A percentile compares a stretch with the other conserved stretches of the same genome.
These are phyloP conservation scores for Pneumocystis sp. DNA, from an alignment of 1,139 yeast genomes.

Conservation along the genomic window DNA sequence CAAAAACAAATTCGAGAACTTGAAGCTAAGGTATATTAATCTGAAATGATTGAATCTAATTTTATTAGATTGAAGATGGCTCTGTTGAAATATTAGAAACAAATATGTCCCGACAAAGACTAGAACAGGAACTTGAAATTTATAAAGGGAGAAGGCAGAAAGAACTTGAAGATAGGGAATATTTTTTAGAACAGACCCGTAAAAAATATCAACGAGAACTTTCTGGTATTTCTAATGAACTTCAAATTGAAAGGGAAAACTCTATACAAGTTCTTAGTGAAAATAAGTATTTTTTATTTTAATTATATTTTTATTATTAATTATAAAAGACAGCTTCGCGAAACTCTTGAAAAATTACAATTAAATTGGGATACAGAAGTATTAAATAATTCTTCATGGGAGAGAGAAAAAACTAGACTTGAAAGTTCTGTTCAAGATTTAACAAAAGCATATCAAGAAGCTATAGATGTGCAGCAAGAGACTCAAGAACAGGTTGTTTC, in stretches of 20 bases:
- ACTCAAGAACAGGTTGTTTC: slow-evolving; percentile 26
- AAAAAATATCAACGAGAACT: slow-evolving; percentile 10
- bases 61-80: slow-evolving; percentile 35
- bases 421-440: slow-evolving; percentile 40
- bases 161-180: slow-evolving; percentile 9
- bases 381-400: slow-evolving; percentile 19
- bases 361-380: slow-evolving; percentile 6
- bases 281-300: slow-evolving; percentile 1
- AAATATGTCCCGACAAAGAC: slow-evolving; percentile 31
- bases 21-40: slow-evolving; percentile 30
- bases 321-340: slow-evolving; percentile 1
- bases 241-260: slow-evolving; percentile 8
- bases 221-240: slow-evolving; percentile 5
- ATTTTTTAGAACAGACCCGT: slow-evolving; percentile 9
- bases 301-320: background rate
- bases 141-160: slow-evolving; percentile 4
- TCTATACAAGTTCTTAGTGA: slow-evolving; percentile 7
- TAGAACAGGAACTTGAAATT: slow-evolving; percentile 36
- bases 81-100: slow-evolving; percentile 40
- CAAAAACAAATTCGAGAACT: slow-evolving; percentile 40
- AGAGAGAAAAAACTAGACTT: slow-evolving; percentile 33
- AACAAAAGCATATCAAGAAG: slow-evolving; percentile 35
- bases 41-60: background rate
- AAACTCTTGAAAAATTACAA: slow-evolving; percentile 7
- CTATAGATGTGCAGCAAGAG: slow-evolving; percentile 26